Conservation (phyloP, 805 yeast species). For the Torulaspora quercuum region DNA sequence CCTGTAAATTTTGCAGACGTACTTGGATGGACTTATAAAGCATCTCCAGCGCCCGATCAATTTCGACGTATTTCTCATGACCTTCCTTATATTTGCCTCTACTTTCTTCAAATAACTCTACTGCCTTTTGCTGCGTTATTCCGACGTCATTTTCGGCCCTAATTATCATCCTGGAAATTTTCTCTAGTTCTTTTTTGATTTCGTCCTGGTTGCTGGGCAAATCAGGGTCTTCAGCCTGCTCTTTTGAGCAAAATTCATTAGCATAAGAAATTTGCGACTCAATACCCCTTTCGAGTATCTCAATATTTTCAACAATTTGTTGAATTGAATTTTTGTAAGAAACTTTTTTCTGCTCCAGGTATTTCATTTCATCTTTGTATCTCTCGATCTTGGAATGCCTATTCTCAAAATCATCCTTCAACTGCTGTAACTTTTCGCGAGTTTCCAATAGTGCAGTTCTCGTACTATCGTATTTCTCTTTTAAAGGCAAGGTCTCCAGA, state of each 20-base stretch:
- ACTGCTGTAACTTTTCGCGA: slow-evolving; percentile 16
- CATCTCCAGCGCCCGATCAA: slow-evolving; percentile 35
- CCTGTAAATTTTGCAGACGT: slow-evolving; percentile 43
- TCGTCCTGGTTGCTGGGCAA: slow-evolving; percentile 45
- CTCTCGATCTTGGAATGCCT: slow-evolving; percentile 23
- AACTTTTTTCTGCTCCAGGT: slow-evolving; percentile 24
- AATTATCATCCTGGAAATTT: slow-evolving; percentile 45
- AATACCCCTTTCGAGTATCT: slow-evolving; percentile 31
- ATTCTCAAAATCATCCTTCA: slow-evolving; percentile 19
- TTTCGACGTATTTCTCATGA: slow-evolving; percentile 38
- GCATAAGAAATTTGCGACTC: slow-evolving; percentile 35
- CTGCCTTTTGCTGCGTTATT: slow-evolving; percentile 53
- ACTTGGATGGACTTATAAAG: slow-evolving; percentile 40
- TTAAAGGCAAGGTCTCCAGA: slow-evolving; percentile 21
- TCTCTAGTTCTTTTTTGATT: slow-evolving; percentile 48
- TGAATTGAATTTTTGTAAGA: slow-evolving; percentile 19
- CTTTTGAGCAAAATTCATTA: slow-evolving; percentile 44
- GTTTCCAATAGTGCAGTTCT: slow-evolving; percentile 12
- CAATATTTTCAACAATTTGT: slow-evolving; percentile 30
- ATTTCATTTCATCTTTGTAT: slow-evolving; percentile 27
- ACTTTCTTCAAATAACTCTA: slow-evolving; percentile 44
- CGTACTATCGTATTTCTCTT: slow-evolving; percentile 19
- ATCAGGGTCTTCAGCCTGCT: slow-evolving; percentile 42
- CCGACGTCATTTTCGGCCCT: slow-evolving; percentile 55
- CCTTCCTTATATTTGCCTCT: slow-evolving; percentile 45